Conservation (phyloP, 352 stramenopile species). For the Halophytophthora batemanensis region DNA sequence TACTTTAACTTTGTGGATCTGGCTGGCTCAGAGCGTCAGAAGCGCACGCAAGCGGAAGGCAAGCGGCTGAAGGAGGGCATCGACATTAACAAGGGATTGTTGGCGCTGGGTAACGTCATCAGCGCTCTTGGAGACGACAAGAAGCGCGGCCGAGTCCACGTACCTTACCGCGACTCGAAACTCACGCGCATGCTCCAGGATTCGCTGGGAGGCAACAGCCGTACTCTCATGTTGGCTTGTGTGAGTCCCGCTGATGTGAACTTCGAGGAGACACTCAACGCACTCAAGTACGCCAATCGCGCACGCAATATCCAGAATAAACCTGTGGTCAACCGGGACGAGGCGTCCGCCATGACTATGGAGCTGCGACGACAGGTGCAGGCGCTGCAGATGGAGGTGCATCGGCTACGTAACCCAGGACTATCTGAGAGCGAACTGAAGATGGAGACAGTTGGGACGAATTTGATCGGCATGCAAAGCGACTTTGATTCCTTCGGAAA, state of each 20-base stretch:
- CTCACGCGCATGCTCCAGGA: constrained; percentile 94
- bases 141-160: constrained; percentile 88
- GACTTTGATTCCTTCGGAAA: constrained; percentile 79
- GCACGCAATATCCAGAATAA: constrained; percentile 91
- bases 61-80: constrained; percentile 95
- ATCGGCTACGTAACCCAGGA: constrained; percentile 75
- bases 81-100: constrained; percentile 98
- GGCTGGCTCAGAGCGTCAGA: constrained; percentile 91
- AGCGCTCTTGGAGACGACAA: constrained; percentile 93
- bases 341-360: constrained; percentile 64
- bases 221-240: constrained; percentile 91
- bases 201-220: constrained; percentile 89
- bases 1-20: constrained; percentile 94
- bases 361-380: constrained; percentile 79
- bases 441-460: constrained; percentile 50
- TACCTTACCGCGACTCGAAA: constrained; percentile 94
- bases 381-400: constrained; percentile 79
- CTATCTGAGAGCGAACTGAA: constrained; percentile 80
- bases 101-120: constrained; percentile 98
- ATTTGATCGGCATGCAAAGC: constrained; percentile 60
- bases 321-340: constrained; percentile 82
- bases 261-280: constrained; percentile 90
- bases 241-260: constrained; percentile 91
- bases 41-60: constrained; percentile 92
- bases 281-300: constrained; percentile 91